phyloP scores from a whole-genome alignment of 2,329 filamentous ascomycete species.

The Verticillium nubilum region DNA sequence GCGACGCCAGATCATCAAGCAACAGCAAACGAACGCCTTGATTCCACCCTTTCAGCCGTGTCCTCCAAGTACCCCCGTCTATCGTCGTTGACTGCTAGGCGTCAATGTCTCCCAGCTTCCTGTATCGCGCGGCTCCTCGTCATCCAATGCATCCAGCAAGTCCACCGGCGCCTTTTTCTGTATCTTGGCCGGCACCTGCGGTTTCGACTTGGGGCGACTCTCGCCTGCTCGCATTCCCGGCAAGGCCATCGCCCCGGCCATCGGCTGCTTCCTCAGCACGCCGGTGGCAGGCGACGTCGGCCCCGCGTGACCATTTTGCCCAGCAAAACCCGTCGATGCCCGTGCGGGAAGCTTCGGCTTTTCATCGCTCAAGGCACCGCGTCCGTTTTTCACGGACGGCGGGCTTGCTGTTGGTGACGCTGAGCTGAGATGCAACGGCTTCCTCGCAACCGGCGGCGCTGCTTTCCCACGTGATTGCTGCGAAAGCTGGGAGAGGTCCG shows the following conservation, averaged over 20 bases:
- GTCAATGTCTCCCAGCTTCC: slow-evolving; percentile 52
- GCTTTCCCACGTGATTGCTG: slow-evolving; percentile 29
- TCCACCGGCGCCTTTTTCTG: slow-evolving; percentile 23
- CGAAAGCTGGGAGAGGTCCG: slow-evolving; percentile 26
- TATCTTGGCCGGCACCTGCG: slow-evolving; percentile 6
- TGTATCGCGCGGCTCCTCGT: slow-evolving; percentile 36
- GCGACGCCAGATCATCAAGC: not conserved
- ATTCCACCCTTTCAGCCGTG: not conserved
- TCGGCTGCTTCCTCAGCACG: slow-evolving; percentile 6
- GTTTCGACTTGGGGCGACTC: slow-evolving; percentile 2
- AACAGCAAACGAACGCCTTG: not conserved
- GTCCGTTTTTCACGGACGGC: slow-evolving; percentile 11
- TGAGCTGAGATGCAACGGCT: slow-evolving; percentile 50
- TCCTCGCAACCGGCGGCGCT: slow-evolving; percentile 56
- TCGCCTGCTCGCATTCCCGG: slow-evolving; percentile 10
- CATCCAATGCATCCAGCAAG: slow-evolving; percentile 42
- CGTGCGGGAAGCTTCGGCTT: slow-evolving; percentile 10
- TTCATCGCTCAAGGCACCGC: slow-evolving; percentile 10
- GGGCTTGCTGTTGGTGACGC: slow-evolving; percentile 20
- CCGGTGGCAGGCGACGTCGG: not conserved
- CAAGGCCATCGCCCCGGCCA: slow-evolving; percentile 8
- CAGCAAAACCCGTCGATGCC: slow-evolving; percentile 8
- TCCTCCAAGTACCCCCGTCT: not conserved
- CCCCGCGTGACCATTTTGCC: not conserved
- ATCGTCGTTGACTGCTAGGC: slow-evolving; percentile 26